phyloP scores from a whole-genome alignment of 2,329 filamentous ascomycete genomes.

The Alternaria dauci region DNA sequence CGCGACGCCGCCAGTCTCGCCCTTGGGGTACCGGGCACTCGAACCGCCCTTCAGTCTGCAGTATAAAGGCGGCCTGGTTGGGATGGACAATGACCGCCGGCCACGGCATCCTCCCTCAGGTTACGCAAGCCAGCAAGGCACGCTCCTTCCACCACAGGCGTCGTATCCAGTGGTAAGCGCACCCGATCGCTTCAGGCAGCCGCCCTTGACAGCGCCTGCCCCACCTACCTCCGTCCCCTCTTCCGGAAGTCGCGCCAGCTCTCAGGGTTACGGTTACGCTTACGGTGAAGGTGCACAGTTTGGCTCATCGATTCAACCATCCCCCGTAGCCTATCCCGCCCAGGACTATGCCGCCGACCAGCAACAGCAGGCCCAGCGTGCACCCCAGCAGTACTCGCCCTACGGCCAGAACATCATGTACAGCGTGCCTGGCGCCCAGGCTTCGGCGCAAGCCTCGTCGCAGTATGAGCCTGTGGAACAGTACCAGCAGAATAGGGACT shows the following conservation, averaged over 20 bases:
- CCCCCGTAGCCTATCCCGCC: constrained; percentile 67
- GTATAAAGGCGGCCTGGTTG: constrained; percentile 62
- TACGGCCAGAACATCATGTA: constrained; percentile 79
- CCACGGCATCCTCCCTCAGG: constrained; percentile 76
- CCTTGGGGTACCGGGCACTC: constrained; percentile 68
- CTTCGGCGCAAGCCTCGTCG: constrained; percentile 60
- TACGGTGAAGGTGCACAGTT: constrained; percentile 64
- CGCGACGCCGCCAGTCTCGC: constrained; percentile 69
- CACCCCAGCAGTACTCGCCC: constrained; percentile 56
- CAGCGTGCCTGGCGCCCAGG: constrained; percentile 64
- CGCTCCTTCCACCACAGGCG: constrained; percentile 54
- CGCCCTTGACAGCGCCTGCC: constrained; percentile 53
- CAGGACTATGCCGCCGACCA: constrained; percentile 68
- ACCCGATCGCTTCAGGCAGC: constrained; percentile 59
- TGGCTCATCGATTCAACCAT: constrained; percentile 62
- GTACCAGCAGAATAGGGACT: constrained; percentile 73
- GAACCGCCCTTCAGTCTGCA: constrained; percentile 67
- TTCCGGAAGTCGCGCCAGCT: constrained; percentile 49
- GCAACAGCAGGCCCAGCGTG: constrained; percentile 67
- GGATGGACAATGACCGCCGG: constrained; percentile 80
- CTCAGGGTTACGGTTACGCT: constrained; percentile 59
- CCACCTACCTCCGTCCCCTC: constrained; percentile 54
- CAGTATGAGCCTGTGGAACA: constrained; percentile 78
- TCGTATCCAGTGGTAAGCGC: constrained; percentile 56
- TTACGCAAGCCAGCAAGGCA: constrained; percentile 63